Evolutionary conservation across 805 yeast species (phyloP).

Genomic region (Ogataea trehalophila): DNA sequence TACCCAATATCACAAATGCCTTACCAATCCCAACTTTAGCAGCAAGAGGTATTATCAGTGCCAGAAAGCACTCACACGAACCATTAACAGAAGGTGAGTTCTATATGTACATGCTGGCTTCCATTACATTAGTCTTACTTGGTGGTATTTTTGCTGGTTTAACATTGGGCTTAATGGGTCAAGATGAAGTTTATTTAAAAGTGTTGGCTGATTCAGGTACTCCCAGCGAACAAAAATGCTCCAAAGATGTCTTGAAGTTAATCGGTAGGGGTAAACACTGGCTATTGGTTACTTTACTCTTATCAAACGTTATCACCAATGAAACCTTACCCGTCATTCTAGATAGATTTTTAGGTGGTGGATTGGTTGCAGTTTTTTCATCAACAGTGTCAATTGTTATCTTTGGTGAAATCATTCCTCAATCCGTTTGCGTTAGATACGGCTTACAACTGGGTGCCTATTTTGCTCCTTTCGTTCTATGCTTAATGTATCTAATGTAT

Average conservation of each 20-base stretch:
- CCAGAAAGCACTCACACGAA: slow-evolving; percentile 7
- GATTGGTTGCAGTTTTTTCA: slow-evolving; percentile 92
- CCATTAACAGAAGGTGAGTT: slow-evolving; percentile 32
- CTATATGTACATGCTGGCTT: slow-evolving; percentile 46
- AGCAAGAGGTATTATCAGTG: slow-evolving; percentile 7
- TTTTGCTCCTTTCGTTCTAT: slow-evolving; percentile 82
- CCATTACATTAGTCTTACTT: slow-evolving; percentile 57
- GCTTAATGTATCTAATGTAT: slow-evolving; percentile 82
- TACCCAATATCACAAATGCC: slow-evolving; percentile 22
- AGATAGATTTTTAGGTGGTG: slow-evolving; percentile 92
- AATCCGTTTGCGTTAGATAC: slow-evolving; percentile 85
- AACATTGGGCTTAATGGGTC: slow-evolving; percentile 97
- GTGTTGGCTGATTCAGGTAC: slow-evolving; percentile 91
- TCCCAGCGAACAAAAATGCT: slow-evolving; percentile 56
- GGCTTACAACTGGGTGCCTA: slow-evolving; percentile 89
- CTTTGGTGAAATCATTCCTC: slow-evolving; percentile 96
- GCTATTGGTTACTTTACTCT: slow-evolving; percentile 84
- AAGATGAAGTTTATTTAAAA: slow-evolving; percentile 90
- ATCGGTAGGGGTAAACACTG: slow-evolving; percentile 89
- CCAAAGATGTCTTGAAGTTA: slow-evolving; percentile 65
- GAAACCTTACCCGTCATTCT: slow-evolving; percentile 92
- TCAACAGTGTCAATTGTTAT: slow-evolving; percentile 92
- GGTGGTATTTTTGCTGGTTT: slow-evolving; percentile 94
- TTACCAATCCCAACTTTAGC: slow-evolving; percentile 20
- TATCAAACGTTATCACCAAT: slow-evolving; percentile 87